Base-by-base conservation (phyloP, 1,139 yeast genomes). In the Saccharomyces hybrid region DNA sequence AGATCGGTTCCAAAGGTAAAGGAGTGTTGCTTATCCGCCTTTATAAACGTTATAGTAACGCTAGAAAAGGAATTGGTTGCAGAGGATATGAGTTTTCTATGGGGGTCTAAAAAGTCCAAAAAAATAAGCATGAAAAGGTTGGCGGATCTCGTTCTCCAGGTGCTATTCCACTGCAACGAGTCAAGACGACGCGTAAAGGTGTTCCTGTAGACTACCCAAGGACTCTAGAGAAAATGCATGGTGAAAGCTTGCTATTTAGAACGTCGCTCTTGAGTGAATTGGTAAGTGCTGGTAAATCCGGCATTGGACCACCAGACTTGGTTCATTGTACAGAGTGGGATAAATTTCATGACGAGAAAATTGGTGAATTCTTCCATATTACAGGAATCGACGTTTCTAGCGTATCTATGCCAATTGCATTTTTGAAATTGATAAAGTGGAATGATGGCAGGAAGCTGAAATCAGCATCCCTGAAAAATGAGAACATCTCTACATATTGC, bases 291-390 rank as follows among this genome's bases (percentile, higher is more conserved):
- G 68, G 59, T 28, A 60, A 56, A 21, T 55, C 71, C 32, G 60
- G 62, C 2, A 53, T 91, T 53, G 98, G 98, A 0, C 96, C 97
- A 0, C 91, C 96, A 4, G 98, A 91, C 73, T 75, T 91, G 58
- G 86, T 95, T 53, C 95, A 87, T 65, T 65, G 82, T 24, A 73
- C 84, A 34, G 78, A 75, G 55, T 71, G 70, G 56, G 74, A 74
- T 55, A 70, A 65, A 50, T 65, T 69, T 7, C 56, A 65, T 3
- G 71, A 70, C 42, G 68, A 48, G 19, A 78, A 76, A 51, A 63
- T 67, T 12, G 80, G 81, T 0, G 73, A 72, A 51, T 73, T 68
- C 49, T 73, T 72, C 42, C 69, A 64, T 55, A 73, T 81, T 55
- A 78, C 83, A 0, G 89, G 90, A 1, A 70, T 83, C 12, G 87